phyloP scores from a whole-genome alignment of 177 flowering plant species.

The Vitis hybrid region DNA sequence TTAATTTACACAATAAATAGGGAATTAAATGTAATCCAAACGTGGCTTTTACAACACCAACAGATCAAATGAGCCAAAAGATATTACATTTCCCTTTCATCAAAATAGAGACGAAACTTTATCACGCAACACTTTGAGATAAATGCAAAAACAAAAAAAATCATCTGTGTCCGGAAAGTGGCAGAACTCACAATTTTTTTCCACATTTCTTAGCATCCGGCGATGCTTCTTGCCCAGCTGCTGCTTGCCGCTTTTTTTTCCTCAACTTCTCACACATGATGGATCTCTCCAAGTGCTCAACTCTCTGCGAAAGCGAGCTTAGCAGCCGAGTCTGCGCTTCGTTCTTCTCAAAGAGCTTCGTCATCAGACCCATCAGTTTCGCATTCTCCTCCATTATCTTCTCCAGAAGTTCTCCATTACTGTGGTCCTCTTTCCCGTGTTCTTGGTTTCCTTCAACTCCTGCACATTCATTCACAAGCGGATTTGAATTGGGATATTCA shows the following conservation, averaged over 20 bases:
- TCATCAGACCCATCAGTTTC: slow-evolving; percentile 55
- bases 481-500: too few relatives aligned
- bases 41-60: too few relatives aligned
- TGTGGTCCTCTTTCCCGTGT: neutral
- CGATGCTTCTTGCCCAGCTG: slow-evolving; percentile 1
- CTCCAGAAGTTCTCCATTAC: slow-evolving; percentile 33
- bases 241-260: slow-evolving; percentile 38
- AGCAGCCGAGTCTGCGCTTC: slow-evolving; percentile 40
- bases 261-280: slow-evolving; percentile 35
- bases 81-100: too few relatives aligned
- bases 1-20: too few relatives aligned
- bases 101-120: too few relatives aligned
- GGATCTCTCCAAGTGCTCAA: slow-evolving; percentile 59
- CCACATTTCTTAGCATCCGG: slow-evolving; percentile 14
- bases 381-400: slow-evolving; percentile 48
- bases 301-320: slow-evolving; percentile 43
- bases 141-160: too few relatives aligned
- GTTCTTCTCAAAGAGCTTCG: slow-evolving; percentile 45
- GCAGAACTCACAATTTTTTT: slow-evolving; percentile 13
- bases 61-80: too few relatives aligned
- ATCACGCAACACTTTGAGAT: too few relatives aligned
- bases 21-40: too few relatives aligned
- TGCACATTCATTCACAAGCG: neutral
- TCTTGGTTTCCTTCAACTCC: neutral
- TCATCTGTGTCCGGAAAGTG: neutral